These are phyloP conservation scores for Trichoderma harzianum DNA, from an alignment of 2,329 filamentous ascomycete species.

Conservation along the genomic window DNA sequence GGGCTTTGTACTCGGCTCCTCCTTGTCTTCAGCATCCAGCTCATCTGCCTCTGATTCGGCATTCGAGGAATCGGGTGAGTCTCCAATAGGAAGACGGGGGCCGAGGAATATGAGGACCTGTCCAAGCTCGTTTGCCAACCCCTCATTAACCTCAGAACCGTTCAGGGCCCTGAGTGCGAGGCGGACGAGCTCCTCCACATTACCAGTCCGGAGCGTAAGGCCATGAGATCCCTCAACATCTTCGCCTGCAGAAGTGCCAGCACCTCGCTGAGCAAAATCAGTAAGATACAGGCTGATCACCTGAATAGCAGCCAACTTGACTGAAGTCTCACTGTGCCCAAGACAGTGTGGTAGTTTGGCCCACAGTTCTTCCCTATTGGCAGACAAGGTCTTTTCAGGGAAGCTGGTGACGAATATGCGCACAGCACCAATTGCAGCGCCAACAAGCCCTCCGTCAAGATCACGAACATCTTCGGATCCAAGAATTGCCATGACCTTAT, in stretches of 20 bases:
- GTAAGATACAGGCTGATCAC: constrained; percentile 75
- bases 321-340: constrained; percentile 66
- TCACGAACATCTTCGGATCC: constrained; percentile 51
- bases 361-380: constrained; percentile 67
- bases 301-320: constrained; percentile 73
- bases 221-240: constrained; percentile 69
- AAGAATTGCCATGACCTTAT: constrained; percentile 52
- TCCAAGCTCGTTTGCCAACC: constrained; percentile 72
- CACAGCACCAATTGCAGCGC: constrained; percentile 68
- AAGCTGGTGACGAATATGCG: constrained; percentile 65
- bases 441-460: constrained; percentile 67
- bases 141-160: constrained; percentile 62
- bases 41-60: constrained; percentile 42
- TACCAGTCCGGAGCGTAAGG: constrained; percentile 60
- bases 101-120: constrained; percentile 83
- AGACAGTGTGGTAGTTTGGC: constrained; percentile 63
- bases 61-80: constrained; percentile 37
- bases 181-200: constrained; percentile 58
- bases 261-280: constrained; percentile 66
- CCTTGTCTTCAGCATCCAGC: constrained; percentile 42
- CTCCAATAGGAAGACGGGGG: constrained; percentile 44
- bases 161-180: constrained; percentile 54
- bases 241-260: constrained; percentile 46
- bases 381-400: constrained; percentile 60
- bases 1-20: constrained; percentile 33